Percentiles rank a stretch among this genome's conserved stretches.
These are phyloP conservation scores for Chaetomiaceae sp. DNA, from an alignment of 2,329 filamentous ascomycete genomes.

Conservation along the genomic window DNA sequence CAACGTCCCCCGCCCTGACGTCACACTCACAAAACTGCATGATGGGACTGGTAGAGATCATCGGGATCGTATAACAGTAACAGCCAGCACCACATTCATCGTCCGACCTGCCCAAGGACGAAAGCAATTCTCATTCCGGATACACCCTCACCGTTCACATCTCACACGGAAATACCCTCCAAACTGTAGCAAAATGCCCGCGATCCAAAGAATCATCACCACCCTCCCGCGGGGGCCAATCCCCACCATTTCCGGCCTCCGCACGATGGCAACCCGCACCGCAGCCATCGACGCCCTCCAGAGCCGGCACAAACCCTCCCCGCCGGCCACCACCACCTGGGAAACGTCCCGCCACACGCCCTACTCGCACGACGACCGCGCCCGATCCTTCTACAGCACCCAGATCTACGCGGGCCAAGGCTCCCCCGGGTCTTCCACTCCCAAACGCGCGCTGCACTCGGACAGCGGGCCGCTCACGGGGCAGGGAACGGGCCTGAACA, in stretches of 20 bases:
- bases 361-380: slow-evolving; percentile 2
- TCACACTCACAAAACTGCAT: not conserved
- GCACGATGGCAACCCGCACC: slow-evolving; percentile 3
- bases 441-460: not conserved
- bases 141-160: no score
- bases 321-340: not conserved
- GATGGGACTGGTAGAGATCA: not conserved
- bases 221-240: slow-evolving; percentile 4
- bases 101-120: no score
- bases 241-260: no score
- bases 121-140: no score
- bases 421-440: no score
- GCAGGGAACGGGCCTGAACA: slow-evolving; percentile 8
- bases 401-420: slow-evolving; percentile 19
- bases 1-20: slow-evolving; percentile 2
- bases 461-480: not conserved
- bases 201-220: not conserved
- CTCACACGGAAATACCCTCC: no score
- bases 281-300: not conserved
- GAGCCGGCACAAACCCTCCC: not conserved
- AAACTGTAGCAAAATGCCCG: slow-evolving; percentile 2
- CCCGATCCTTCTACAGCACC: slow-evolving; percentile 14
- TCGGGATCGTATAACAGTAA: no score
- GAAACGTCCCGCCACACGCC: not conserved
- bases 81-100: no score